Percentiles rank a stretch among this genome's conserved stretches.
phyloP scores from a whole-genome alignment of 768 basidiomycete genomes.

The Phylloporus arenicola region DNA sequence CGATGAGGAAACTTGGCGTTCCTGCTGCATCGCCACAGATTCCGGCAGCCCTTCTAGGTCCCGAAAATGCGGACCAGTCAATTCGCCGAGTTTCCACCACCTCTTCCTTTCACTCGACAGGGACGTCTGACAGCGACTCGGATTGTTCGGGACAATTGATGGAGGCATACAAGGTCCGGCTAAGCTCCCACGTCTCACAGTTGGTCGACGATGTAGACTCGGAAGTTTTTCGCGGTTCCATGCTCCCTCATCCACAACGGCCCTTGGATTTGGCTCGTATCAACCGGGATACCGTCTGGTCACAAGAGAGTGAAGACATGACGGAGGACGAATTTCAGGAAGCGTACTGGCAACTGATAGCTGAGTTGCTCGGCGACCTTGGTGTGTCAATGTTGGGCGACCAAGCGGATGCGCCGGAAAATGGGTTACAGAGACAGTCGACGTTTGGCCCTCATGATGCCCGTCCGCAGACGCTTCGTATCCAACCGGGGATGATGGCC shows the following conservation, averaged over 20 bases:
- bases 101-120: neutral
- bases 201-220: neutral
- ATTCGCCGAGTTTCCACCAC: neutral
- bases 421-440: neutral
- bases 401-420: neutral
- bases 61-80: neutral
- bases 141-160: constrained; percentile 3
- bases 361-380: neutral
- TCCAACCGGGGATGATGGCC: constrained; percentile 1
- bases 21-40: neutral
- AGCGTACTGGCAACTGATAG: neutral
- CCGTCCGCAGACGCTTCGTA: neutral
- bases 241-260: neutral
- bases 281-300: constrained; percentile 23
- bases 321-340: constrained; percentile 7
- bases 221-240: neutral
- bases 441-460: neutral
- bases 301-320: constrained; percentile 40
- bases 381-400: neutral
- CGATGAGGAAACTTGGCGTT: neutral
- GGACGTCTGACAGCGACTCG: constrained; percentile 1
- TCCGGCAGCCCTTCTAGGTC: neutral
- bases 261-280: constrained; percentile 5
- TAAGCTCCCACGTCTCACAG: constrained; percentile 8
- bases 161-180: constrained; percentile 1